Percentiles rank a stretch among this genome's conserved stretches.
phyloP scores from a whole-genome alignment of 2,329 filamentous ascomycete species.

The Scedosporium aurantiacum region DNA sequence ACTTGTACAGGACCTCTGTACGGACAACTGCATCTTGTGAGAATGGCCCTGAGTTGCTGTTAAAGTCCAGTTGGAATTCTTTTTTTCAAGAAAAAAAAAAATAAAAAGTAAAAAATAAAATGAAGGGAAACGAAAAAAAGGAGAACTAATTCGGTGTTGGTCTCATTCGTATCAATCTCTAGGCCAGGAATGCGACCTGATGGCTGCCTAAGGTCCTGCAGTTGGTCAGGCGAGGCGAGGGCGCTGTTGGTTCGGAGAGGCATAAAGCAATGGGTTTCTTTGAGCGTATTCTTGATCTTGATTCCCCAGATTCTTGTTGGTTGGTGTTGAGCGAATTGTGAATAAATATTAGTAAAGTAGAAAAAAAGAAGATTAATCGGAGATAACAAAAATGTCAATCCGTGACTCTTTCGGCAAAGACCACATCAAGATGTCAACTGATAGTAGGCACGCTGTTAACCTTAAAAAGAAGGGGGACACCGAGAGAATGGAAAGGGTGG shows the following conservation, averaged over 20 bases:
- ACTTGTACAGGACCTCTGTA: conserved; percentile 23
- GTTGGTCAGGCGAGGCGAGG: background rate
- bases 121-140: background rate
- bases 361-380: too few relatives aligned
- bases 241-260: background rate
- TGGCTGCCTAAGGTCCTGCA: background rate
- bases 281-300: background rate
- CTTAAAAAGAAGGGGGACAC: too few relatives aligned
- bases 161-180: background rate
- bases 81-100: background rate
- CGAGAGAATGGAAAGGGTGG: too few relatives aligned
- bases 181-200: background rate
- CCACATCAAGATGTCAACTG: too few relatives aligned
- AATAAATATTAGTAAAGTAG: too few relatives aligned
- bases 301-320: too few relatives aligned
- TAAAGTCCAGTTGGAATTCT: background rate
- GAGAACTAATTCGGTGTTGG: background rate
- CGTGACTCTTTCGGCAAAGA: too few relatives aligned
- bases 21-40: conserved; percentile 2
- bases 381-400: too few relatives aligned
- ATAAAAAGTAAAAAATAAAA: background rate
- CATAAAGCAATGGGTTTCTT: background rate
- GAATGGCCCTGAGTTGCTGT: background rate
- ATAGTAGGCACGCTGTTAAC: too few relatives aligned
- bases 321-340: too few relatives aligned